Evolutionary conservation across 129 eudicot species (phyloP).

Genomic region (Ambrosia trifida): DNA sequence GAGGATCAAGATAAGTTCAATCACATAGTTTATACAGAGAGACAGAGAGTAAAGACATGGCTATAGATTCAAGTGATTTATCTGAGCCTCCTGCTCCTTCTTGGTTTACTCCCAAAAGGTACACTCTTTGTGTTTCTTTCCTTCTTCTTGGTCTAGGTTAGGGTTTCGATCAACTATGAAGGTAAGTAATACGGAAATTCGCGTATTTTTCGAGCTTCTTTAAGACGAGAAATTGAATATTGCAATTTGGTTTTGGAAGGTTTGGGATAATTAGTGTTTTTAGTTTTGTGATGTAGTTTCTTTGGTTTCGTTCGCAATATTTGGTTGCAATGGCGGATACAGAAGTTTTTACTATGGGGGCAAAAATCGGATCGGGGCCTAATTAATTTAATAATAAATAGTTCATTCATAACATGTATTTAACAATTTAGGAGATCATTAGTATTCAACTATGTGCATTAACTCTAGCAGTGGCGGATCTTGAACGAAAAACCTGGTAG

Average conservation of each 20-base stretch:
- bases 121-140: slow-evolving; percentile 12
- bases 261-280: neutral
- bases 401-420: no score
- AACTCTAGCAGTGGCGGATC: no score
- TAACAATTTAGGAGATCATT: no score
- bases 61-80: slow-evolving; percentile 30
- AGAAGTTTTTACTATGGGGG: no score
- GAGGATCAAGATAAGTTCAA: slow-evolving; percentile 22
- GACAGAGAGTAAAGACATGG: slow-evolving; percentile 28
- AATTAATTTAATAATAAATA: no score
- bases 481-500: no score
- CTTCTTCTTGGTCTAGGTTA: slow-evolving; percentile 10
- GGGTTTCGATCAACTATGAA: slow-evolving; percentile 4
- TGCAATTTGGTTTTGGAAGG: neutral
- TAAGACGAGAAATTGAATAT: slow-evolving; percentile 3
- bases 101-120: slow-evolving; percentile 96
- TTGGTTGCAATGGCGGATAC: neutral
- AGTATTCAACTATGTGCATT: no score
- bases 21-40: neutral
- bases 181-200: slow-evolving; percentile 8
- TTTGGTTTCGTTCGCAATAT: neutral
- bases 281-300: neutral
- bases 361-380: no score
- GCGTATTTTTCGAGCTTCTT: neutral
- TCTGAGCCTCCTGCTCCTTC: slow-evolving; percentile 63